Evolutionary conservation across 2,329 filamentous ascomycete genomes (phyloP).

Genomic region (Colletotrichum liriopes): DNA sequence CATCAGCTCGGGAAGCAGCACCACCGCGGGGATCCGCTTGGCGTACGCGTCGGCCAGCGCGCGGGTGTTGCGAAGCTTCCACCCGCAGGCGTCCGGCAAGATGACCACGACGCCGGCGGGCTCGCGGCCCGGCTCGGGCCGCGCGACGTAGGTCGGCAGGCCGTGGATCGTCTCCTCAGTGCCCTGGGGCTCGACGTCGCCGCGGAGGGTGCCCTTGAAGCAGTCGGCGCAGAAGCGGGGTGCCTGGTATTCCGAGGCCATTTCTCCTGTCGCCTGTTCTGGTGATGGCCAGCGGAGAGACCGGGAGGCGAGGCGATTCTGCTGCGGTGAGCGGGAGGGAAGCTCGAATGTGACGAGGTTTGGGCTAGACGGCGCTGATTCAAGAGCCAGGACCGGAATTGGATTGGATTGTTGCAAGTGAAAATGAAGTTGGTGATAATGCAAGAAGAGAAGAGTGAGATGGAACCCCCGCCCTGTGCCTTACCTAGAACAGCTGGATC

Average conservation of each 20-base stretch:
- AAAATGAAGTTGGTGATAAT: not conserved
- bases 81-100: constrained; percentile 70
- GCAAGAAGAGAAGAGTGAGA: not conserved
- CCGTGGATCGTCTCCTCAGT: constrained; percentile 46
- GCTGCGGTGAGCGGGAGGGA: not conserved
- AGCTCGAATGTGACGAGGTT: not conserved
- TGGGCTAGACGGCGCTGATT: not conserved
- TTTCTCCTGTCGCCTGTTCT: not conserved
- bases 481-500: not conserved
- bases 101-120: constrained; percentile 67
- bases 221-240: constrained; percentile 44
- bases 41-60: constrained; percentile 69
- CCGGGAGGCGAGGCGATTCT: no score
- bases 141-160: constrained; percentile 47
- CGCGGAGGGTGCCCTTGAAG: constrained; percentile 44
- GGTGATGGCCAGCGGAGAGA: not conserved
- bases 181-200: constrained; percentile 43
- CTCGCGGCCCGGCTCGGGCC: constrained; percentile 42
- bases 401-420: fast-evolving
- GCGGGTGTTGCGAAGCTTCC: constrained; percentile 67
- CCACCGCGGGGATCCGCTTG: constrained; percentile 63
- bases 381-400: not conserved
- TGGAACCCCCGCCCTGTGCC: not conserved
- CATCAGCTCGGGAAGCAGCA: constrained; percentile 73
- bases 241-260: constrained; percentile 23